A percentile compares a stretch with the other conserved stretches of the same genome.
Conservation (phyloP, 331 rosid genomes). For the Quercus lobata region DNA sequence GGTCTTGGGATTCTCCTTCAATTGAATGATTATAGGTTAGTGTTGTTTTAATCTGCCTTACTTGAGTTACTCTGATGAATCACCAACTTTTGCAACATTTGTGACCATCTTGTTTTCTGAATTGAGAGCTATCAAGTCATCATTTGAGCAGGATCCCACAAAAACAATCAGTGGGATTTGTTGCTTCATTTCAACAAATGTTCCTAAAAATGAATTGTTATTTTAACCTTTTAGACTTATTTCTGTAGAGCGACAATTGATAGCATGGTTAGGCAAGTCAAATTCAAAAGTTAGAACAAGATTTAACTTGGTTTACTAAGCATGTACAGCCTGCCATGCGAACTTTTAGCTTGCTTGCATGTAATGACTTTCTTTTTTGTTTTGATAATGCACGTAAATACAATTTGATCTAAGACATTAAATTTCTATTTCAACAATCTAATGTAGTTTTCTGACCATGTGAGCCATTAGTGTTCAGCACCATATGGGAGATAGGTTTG, state of each 20-base stretch:
- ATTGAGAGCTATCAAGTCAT: neutral
- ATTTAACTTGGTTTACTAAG: too few species aligned
- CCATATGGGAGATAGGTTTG: too few species aligned
- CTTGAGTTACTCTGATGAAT: neutral
- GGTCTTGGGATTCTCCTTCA: slow-evolving; percentile 89
- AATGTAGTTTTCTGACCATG: too few species aligned
- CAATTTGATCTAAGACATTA: too few species aligned
- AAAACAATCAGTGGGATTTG: neutral
- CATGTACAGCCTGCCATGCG: too few species aligned
- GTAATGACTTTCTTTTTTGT: too few species aligned
- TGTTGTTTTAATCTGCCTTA: slow-evolving; percentile 5
- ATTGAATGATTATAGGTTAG: slow-evolving; percentile 76
- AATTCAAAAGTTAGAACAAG: too few species aligned
- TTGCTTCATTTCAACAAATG: neutral
- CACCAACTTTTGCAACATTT: neutral
- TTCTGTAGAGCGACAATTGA: neutral
- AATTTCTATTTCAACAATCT: too few species aligned
- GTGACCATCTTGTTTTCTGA: neutral
- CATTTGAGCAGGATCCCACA: neutral
- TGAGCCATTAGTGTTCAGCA: too few species aligned
- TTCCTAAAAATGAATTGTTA: neutral
- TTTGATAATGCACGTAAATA: too few species aligned
- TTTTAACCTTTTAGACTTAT: neutral
- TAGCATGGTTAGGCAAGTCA: neutral
- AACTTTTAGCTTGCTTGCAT: too few species aligned